A percentile compares a stretch with the other conserved stretches of the same genome.
These are phyloP conservation scores for Curvularia spicifera DNA, from an alignment of 2,329 filamentous ascomycete genomes.

Conservation along the genomic window DNA sequence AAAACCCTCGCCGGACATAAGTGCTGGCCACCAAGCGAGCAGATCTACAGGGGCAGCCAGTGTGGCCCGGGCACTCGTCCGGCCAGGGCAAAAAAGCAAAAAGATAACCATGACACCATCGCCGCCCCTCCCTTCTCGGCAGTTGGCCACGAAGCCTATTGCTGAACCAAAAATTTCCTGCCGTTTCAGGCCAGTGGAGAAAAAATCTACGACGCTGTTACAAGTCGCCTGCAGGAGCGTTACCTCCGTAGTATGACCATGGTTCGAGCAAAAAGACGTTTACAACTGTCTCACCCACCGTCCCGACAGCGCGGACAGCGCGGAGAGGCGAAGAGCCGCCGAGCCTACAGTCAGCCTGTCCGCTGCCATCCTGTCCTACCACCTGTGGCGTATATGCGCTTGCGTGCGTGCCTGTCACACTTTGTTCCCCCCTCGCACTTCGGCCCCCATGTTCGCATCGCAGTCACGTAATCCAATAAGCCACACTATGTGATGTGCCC, in stretches of 20 bases:
- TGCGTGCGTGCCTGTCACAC: not conserved
- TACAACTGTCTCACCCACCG: constrained; percentile 11
- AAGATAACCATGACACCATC: constrained; percentile 20
- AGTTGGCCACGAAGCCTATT: constrained; percentile 19
- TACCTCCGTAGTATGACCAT: constrained; percentile 17
- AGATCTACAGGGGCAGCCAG: constrained; percentile 31
- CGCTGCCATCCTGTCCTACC: not conserved
- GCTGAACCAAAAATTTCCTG: constrained; percentile 1
- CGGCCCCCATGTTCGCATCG: not conserved
- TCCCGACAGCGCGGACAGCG: constrained; percentile 39
- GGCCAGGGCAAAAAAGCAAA: constrained; percentile 17
- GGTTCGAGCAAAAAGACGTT: constrained; percentile 16
- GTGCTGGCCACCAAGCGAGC: constrained; percentile 17
- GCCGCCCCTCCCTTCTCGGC: not conserved
- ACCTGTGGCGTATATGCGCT: not conserved
- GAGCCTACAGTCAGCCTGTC: constrained; percentile 12
- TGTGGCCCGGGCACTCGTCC: constrained; percentile 26
- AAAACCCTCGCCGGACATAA: too few species aligned
- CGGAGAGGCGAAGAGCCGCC: constrained; percentile 34
- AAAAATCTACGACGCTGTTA: constrained; percentile 21
- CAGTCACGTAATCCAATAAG: constrained; percentile 13
- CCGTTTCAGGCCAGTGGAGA: constrained; percentile 33
- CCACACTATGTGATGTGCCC: constrained; percentile 1
- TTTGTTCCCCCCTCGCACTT: not conserved
- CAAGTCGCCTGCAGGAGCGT: constrained; percentile 23